phyloP scores from a whole-genome alignment of 352 stramenopile species.

The Phytophthora hybrid region DNA sequence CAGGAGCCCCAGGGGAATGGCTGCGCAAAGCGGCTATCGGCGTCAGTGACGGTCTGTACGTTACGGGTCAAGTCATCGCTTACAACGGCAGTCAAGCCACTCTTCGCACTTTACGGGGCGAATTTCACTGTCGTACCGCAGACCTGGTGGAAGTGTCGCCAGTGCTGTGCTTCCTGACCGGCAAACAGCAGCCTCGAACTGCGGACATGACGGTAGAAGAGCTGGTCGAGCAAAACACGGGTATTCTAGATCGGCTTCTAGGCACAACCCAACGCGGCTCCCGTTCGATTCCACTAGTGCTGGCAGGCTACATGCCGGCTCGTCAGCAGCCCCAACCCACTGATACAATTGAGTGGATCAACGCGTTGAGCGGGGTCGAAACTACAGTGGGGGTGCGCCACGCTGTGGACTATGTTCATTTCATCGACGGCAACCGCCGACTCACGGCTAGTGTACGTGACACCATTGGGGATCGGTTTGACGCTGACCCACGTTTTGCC shows the following conservation, averaged over 20 bases:
- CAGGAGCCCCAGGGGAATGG: constrained; percentile 3
- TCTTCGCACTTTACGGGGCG: too few species aligned
- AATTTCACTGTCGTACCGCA: too few species aligned
- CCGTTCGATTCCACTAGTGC: constrained; percentile 4
- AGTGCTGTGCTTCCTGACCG: too few species aligned
- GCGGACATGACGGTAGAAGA: too few species aligned
- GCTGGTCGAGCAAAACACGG: too few species aligned
- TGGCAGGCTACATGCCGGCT: not conserved
- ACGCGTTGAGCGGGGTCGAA: not conserved
- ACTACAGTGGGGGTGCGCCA: constrained; percentile 9
- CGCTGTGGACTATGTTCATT: constrained; percentile 14
- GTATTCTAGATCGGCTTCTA: constrained; percentile 10
- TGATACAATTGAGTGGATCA: constrained; percentile 11
- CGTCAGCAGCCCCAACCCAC: constrained; percentile 3
- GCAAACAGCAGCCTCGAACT: too few species aligned
- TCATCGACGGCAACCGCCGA: not conserved
- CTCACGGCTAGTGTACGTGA: not conserved
- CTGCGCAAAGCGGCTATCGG: constrained; percentile 5
- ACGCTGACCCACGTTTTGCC: constrained; percentile 1
- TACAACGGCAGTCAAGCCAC: too few species aligned
- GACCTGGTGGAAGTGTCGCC: too few species aligned
- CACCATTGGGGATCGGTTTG: not conserved
- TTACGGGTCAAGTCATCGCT: too few species aligned
- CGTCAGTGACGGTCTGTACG: not conserved
- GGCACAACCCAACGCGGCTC: not conserved